Percentiles rank a stretch among this genome's conserved stretches.
These are phyloP conservation scores for Cardamine resedifolia DNA, from an alignment of 345 rosid genomes.

Conservation along the genomic window DNA sequence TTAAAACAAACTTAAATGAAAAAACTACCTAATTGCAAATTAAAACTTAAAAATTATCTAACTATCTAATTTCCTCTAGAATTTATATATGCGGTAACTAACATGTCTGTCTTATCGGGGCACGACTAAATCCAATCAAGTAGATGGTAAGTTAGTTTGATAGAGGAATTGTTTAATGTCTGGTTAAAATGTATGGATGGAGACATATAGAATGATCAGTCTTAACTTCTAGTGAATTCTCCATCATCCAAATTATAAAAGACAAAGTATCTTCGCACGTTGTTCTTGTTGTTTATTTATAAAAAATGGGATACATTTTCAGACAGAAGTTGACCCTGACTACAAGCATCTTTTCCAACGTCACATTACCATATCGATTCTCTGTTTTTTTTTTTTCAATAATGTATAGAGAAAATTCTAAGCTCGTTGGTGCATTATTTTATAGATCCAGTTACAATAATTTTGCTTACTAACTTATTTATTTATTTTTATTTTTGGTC, in stretches of 20 bases:
- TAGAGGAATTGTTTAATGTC: conserved; percentile 5
- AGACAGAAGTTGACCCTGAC: conserved; percentile 33
- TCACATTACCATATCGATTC: conserved; percentile 15
- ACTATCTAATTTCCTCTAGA: too few species aligned
- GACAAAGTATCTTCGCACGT: conserved; percentile 39
- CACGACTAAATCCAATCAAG: neutral
- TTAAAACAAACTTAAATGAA: too few species aligned
- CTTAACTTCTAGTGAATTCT: conserved; percentile 31
- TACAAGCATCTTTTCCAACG: conserved; percentile 20
- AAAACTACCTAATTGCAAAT: too few species aligned
- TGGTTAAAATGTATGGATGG: conserved; percentile 30
- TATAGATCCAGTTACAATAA: neutral
- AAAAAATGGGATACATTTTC: conserved; percentile 16
- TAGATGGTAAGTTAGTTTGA: conserved; percentile 29
- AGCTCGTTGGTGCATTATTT: neutral
- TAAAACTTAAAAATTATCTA: too few species aligned
- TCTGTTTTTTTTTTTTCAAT: neutral
- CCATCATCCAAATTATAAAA: conserved; percentile 34
- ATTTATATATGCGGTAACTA: conserved; percentile 2
- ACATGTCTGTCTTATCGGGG: conserved; percentile 25
- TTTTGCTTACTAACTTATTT: too few species aligned
- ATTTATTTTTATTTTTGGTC: too few species aligned
- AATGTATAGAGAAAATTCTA: neutral
- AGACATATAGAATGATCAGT: conserved; percentile 24
- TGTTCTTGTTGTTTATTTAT: conserved; percentile 28